phyloP scores from a whole-genome alignment of 2,329 filamentous ascomycete species.

The Cytospora paraplurivora region DNA sequence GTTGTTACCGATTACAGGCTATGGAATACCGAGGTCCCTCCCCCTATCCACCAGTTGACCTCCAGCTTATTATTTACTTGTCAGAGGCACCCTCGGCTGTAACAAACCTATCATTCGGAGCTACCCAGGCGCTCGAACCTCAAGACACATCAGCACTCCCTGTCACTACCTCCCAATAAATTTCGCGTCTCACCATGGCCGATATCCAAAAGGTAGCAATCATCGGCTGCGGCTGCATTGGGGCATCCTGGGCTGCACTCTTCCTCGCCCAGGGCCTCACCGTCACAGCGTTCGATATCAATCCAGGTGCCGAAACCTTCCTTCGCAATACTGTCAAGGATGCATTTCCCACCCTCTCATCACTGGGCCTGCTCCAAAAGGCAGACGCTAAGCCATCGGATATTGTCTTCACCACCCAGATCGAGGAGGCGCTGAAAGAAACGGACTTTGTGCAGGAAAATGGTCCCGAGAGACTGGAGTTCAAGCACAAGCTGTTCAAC shows the following conservation, averaged over 20 bases:
- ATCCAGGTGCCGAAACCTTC: conserved; percentile 37
- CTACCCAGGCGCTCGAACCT: neutral
- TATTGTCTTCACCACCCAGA: conserved; percentile 23
- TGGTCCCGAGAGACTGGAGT: conserved; percentile 43
- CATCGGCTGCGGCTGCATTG: conserved; percentile 39
- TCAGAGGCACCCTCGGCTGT: too few species aligned
- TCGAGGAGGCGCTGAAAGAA: conserved; percentile 21
- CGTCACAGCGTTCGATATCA: conserved; percentile 47
- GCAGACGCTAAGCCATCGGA: conserved; percentile 24
- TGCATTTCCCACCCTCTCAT: conserved; percentile 23
- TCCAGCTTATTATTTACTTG: too few species aligned
- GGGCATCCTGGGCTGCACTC: conserved; percentile 44
- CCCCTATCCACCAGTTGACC: too few species aligned
- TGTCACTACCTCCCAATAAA: neutral
- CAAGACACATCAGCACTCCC: neutral
- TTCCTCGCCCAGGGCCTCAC: conserved; percentile 37
- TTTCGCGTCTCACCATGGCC: neutral
- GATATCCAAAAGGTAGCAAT: conserved; percentile 35
- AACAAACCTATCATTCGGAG: too few species aligned
- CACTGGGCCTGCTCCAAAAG: conserved; percentile 26
- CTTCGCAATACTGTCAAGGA: conserved; percentile 19
- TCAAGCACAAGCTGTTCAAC: conserved; percentile 43
- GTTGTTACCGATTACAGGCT: too few species aligned
- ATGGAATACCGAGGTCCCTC: too few species aligned
- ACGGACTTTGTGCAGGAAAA: conserved; percentile 44